phyloP scores from a whole-genome alignment of 2,329 filamentous ascomycete genomes.

The Alternaria gaisen region DNA sequence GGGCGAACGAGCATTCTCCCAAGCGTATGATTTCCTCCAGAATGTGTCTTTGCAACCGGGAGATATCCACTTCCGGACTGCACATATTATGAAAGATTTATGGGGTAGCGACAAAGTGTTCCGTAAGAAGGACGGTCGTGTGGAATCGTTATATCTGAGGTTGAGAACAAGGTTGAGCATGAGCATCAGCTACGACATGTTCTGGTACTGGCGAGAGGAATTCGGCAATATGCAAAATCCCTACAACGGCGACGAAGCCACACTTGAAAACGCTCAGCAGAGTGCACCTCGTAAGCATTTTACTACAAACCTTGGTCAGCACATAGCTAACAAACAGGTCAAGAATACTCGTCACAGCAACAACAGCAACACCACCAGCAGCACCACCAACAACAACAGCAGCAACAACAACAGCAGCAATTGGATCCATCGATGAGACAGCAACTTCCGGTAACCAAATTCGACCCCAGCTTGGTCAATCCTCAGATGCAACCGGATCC shows the following conservation, averaged over 20 bases:
- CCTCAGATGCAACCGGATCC: constrained; percentile 33
- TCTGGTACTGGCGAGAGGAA: constrained; percentile 52
- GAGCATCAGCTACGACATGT: constrained; percentile 52
- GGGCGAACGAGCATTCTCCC: constrained; percentile 47
- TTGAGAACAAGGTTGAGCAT: constrained; percentile 48
- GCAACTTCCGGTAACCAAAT: constrained; percentile 35
- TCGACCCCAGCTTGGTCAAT: constrained; percentile 37
- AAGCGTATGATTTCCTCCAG: constrained; percentile 44
- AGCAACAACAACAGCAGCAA: constrained; percentile 20
- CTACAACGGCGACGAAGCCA: constrained; percentile 45
- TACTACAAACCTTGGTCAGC: background rate
- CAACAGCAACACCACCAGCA: constrained; percentile 18
- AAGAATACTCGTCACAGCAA: constrained; percentile 29
- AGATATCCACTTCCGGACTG: constrained; percentile 42
- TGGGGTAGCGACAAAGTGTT: constrained; percentile 49
- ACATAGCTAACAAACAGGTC: constrained; percentile 20
- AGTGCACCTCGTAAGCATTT: constrained; percentile 41
- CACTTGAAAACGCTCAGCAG: constrained; percentile 31
- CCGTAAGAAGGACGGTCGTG: constrained; percentile 40
- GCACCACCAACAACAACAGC: constrained; percentile 16
- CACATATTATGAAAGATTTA: constrained; percentile 46
- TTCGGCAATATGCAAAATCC: constrained; percentile 50
- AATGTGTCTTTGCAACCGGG: constrained; percentile 45
- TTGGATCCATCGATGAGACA: constrained; percentile 24
- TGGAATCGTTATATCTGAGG: constrained; percentile 45